phyloP scores from a whole-genome alignment of 192 early-diverging fungal species.

The Coemansia asiatica region DNA sequence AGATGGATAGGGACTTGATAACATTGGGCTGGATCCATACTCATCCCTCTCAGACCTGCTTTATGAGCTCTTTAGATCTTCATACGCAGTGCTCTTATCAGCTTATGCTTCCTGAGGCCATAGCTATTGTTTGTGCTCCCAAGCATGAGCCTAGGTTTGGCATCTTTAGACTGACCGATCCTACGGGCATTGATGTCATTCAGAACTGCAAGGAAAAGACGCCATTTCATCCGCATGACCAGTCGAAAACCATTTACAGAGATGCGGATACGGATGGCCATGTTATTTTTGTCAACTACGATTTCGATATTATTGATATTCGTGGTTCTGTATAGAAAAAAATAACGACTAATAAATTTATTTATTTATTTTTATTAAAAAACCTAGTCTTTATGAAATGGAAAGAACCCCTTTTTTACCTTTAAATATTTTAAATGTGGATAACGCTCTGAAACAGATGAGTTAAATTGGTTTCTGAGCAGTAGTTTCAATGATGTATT shows the following conservation, averaged over 20 bases:
- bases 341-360: background rate
- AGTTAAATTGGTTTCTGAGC: no score
- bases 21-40: conserved; percentile 93
- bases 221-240: conserved; percentile 79
- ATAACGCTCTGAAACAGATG: no score
- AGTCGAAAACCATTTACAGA: conserved; percentile 40
- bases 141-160: conserved; percentile 70
- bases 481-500: no score
- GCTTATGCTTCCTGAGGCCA: conserved; percentile 86
- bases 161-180: conserved; percentile 85
- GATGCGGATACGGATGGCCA: conserved; percentile 47
- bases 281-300: conserved; percentile 42
- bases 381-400: no score
- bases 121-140: conserved; percentile 88
- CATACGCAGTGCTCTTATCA: conserved; percentile 93
- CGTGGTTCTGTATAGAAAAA: conserved; percentile 13
- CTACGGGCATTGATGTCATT: conserved; percentile 77
- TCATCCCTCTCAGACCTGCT: conserved; percentile 92
- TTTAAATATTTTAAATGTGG: no score
- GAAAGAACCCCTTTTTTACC: no score
- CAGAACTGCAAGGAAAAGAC: conserved; percentile 66
- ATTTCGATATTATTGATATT: conserved; percentile 54
- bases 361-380: no score
- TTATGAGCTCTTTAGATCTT: conserved; percentile 88
- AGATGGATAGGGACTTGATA: conserved; percentile 71